These are phyloP conservation scores for Ceratobasidium sp. DNA, from an alignment of 1,284 basidiomycete species.

Conservation along the genomic window DNA sequence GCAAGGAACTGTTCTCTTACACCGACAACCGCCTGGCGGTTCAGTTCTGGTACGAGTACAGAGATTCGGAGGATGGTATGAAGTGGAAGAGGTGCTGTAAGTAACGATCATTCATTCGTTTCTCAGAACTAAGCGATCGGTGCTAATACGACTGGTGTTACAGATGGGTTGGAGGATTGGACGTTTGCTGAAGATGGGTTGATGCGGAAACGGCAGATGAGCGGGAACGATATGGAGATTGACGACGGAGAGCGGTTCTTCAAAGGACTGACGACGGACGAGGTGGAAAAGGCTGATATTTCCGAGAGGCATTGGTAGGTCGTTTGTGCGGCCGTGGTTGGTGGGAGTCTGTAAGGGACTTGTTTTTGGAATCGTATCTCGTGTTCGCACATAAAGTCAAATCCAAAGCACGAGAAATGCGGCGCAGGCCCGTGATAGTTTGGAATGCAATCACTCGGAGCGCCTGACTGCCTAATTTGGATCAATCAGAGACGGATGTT, in stretches of 20 bases:
- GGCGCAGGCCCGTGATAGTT: too few species aligned
- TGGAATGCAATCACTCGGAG: too few species aligned
- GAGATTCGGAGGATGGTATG: constrained; percentile 54
- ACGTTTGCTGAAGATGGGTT: constrained; percentile 65
- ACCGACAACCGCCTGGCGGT: constrained; percentile 69
- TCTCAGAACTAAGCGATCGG: background rate
- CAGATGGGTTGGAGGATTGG: constrained; percentile 62
- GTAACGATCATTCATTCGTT: too few species aligned
- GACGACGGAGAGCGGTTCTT: constrained; percentile 66
- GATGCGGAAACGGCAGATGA: constrained; percentile 69
- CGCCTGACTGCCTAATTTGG: constrained; percentile 13
- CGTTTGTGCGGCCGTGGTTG: too few species aligned
- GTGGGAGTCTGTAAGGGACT: too few species aligned
- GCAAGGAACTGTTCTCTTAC: constrained; percentile 70
- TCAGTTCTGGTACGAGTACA: constrained; percentile 73
- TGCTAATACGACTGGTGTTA: background rate
- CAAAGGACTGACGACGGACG: constrained; percentile 56
- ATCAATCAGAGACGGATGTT: constrained; percentile 16
- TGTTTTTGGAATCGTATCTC: too few species aligned
- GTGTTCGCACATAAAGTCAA: too few species aligned
- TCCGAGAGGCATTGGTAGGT: constrained; percentile 55
- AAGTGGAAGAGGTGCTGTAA: constrained; percentile 42
- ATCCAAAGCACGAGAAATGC: too few species aligned
- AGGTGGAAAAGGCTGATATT: constrained; percentile 52
- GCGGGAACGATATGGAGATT: constrained; percentile 67